Evolutionary conservation across 495 filamentous ascomycete species (phyloP).

Genomic region (Aspergillus mulundensis): DNA sequence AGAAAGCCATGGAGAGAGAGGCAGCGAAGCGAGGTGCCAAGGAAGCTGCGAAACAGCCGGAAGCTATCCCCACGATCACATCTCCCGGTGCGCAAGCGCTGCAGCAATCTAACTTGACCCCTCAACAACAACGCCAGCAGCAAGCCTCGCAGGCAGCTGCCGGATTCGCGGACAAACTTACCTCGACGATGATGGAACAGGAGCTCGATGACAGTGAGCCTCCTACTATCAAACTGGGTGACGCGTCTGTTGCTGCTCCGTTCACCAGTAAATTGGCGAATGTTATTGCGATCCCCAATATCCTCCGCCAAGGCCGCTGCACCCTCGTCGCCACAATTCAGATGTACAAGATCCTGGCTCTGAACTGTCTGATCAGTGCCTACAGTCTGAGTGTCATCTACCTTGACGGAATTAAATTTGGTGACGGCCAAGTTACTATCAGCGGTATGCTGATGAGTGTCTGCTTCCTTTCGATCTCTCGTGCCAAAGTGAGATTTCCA

Average conservation of each 20-base stretch:
- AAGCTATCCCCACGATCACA: conserved; percentile 62
- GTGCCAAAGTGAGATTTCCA: conserved; percentile 66
- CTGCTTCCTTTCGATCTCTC: conserved; percentile 95
- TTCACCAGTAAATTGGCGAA: conserved; percentile 98
- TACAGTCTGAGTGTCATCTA: conserved; percentile 97
- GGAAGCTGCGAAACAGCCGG: conserved; percentile 37
- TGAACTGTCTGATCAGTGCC: conserved; percentile 97
- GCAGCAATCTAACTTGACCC: conserved; percentile 50
- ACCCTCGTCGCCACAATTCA: conserved; percentile 97
- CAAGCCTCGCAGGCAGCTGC: conserved; percentile 67
- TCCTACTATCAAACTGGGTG: conserved; percentile 93
- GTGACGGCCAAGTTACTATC: conserved; percentile 97
- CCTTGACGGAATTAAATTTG: conserved; percentile 98
- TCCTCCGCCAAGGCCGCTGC: conserved; percentile 94
- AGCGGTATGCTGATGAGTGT: conserved; percentile 99
- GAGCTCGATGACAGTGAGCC: conserved; percentile 88
- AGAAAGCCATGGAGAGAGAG: conserved; percentile 86
- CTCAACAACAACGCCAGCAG: conserved; percentile 58
- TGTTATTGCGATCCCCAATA: conserved; percentile 96
- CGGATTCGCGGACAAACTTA: conserved; percentile 81
- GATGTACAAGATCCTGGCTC: conserved; percentile 99
- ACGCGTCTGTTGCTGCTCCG: conserved; percentile 93
- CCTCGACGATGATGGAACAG: conserved; percentile 81
- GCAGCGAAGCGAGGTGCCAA: conserved; percentile 64
- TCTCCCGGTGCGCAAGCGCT: conserved; percentile 68